Evolutionary conservation across 352 stramenopile genomes (phyloP), one percentile per base, ranked within the genome.

Genomic region (Phytophthora megakarya): DNA sequence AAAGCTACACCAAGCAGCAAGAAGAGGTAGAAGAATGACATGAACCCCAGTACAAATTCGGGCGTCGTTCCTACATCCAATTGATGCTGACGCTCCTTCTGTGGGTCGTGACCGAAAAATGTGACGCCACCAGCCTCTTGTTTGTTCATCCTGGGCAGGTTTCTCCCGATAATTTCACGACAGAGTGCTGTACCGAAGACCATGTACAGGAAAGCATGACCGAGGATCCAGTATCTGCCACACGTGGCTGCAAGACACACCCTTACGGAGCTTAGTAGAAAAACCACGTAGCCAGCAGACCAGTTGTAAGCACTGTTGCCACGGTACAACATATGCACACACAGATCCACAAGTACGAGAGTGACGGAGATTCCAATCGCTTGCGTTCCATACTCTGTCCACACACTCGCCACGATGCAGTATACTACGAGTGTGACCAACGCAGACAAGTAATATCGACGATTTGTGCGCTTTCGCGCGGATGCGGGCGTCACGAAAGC

Each of bases 1-100:
- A 96, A 96, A 3, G 83, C 86, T 13, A 93, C 81, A 1, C 78
- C 83, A 8, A 96, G 72, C 21, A 96, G 67, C 47, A 96, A 49
- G 56, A 93, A 93, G 28, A 96, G 67, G 43, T 94, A 96, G 57
- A 93, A 88, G 50, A 96, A 96, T 6, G 81, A 94, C 6, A 96
- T 42, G 42, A 94, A 84, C 0, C 87, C 87, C 6, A 96, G 48
- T 19, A 88, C 87, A 38, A 96, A 96, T 50, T 96, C 86, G 2
- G 87, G 85, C 2, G 80, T 94, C 8, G 83, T 93, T 7, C 83
- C 86, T 25, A 87, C 55, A 63, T 96, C 85, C 15, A 90, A 66
- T 61, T 93, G 85, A 11, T 75, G 67, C 50, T 72, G 67, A 4
- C 73, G 76, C 69, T 73, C 86, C 42, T 77, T 71, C 35, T 77